phyloP scores from a whole-genome alignment of 2,329 filamentous ascomycete genomes.

The Ceratocystis variospora region DNA sequence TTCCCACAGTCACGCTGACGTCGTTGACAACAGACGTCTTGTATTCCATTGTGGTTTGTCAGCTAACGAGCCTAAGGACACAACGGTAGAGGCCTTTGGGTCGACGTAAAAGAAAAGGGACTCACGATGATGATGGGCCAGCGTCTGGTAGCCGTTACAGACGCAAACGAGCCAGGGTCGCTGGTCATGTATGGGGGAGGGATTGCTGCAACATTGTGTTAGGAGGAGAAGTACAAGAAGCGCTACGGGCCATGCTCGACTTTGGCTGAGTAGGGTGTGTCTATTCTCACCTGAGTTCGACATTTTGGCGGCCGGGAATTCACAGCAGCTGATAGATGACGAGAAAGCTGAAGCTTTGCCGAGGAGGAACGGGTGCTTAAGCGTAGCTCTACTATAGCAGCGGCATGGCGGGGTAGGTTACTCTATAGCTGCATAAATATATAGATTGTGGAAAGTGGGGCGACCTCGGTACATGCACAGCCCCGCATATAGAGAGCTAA shows the following conservation, averaged over 20 bases:
- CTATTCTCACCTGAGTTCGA: neutral
- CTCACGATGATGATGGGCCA: conserved; percentile 88
- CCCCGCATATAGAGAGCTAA: neutral
- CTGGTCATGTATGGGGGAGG: conserved; percentile 63
- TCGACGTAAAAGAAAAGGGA: conserved; percentile 11
- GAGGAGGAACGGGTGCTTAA: neutral
- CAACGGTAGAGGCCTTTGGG: neutral
- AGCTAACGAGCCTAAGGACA: neutral
- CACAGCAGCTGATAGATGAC: neutral
- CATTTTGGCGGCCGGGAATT: neutral
- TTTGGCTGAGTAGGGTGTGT: neutral
- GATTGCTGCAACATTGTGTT: neutral
- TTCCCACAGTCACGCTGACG: conserved; percentile 59
- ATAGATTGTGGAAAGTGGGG: neutral
- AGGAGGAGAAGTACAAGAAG: neutral
- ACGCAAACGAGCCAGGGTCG: conserved; percentile 77
- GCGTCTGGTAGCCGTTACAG: conserved; percentile 66
- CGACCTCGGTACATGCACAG: neutral
- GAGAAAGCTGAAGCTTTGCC: neutral
- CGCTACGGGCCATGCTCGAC: neutral
- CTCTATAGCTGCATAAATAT: neutral
- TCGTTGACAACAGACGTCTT: conserved; percentile 90
- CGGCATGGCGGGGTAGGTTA: neutral
- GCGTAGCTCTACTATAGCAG: neutral
- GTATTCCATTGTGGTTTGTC: neutral